Evolutionary conservation across 495 filamentous ascomycete species (phyloP).

Genomic region (Penicillium nucicola): DNA sequence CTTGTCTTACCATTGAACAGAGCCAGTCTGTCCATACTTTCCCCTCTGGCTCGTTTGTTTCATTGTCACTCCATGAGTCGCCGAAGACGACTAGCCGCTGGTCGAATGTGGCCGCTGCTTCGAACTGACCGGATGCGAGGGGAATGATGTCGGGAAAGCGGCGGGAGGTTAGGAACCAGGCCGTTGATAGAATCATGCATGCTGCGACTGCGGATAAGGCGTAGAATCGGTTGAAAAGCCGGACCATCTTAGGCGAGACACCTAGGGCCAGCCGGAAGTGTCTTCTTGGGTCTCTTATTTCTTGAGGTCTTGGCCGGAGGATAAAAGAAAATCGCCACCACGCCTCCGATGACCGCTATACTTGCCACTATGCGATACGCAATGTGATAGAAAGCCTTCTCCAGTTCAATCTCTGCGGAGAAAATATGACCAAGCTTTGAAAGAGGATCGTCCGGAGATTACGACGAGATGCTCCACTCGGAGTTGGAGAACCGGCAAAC

Average conservation of each 20-base stretch:
- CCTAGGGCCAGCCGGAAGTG: not conserved
- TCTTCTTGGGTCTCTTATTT: not conserved
- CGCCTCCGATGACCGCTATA: not conserved
- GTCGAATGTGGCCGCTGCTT: constrained; percentile 23
- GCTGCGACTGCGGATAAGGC: constrained; percentile 29
- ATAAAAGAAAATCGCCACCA: not conserved
- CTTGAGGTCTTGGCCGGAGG: not conserved
- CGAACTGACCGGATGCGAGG: constrained; percentile 16
- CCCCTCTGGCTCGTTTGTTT: constrained; percentile 34
- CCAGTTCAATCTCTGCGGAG: not conserved
- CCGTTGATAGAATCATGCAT: constrained; percentile 32
- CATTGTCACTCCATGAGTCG: constrained; percentile 49
- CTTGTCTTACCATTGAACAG: constrained; percentile 34
- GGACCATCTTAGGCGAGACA: constrained; percentile 15
- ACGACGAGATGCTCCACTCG: constrained; percentile 5
- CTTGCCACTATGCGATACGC: not conserved
- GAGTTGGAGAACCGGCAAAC: constrained; percentile 4
- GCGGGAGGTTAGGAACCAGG: constrained; percentile 31
- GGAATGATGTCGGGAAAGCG: constrained; percentile 24
- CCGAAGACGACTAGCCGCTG: constrained; percentile 46
- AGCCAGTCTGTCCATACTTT: constrained; percentile 46
- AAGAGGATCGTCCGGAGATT: not conserved
- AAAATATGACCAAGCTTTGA: not conserved
- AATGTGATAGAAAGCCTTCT: not conserved
- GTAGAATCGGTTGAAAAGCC: constrained; percentile 35